phyloP scores from a whole-genome alignment of 805 yeast species.

The Candida coquimbonensis region DNA sequence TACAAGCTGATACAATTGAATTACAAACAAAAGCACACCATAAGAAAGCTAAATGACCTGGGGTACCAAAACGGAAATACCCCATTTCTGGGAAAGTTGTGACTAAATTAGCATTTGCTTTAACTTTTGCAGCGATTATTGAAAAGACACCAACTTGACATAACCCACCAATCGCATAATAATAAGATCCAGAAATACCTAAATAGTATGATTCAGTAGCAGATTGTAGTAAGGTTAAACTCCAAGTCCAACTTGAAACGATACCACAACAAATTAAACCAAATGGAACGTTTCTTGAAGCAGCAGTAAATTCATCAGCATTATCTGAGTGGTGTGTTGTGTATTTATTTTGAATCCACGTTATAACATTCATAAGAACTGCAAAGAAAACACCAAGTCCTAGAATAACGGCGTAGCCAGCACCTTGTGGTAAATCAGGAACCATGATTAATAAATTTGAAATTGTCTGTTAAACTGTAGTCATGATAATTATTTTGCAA shows the following conservation, averaged over 20 bases:
- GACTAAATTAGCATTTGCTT: slow-evolving; percentile 30
- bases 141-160: slow-evolving; percentile 28
- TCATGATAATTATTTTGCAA: too few species aligned
- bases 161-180: slow-evolving; percentile 20
- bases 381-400: slow-evolving; percentile 55
- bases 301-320: slow-evolving; percentile 38
- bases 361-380: slow-evolving; percentile 32
- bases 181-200: slow-evolving; percentile 27
- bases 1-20: slow-evolving; percentile 34
- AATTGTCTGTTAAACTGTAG: too few species aligned
- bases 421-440: slow-evolving; percentile 45
- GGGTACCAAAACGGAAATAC: slow-evolving; percentile 33
- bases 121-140: slow-evolving; percentile 29
- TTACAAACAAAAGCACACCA: slow-evolving; percentile 35
- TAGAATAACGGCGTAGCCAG: slow-evolving; percentile 76
- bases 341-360: slow-evolving; percentile 29
- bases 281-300: slow-evolving; percentile 36
- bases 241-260: too few species aligned
- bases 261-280: slow-evolving; percentile 38
- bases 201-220: slow-evolving; percentile 25
- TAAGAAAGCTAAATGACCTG: slow-evolving; percentile 31
- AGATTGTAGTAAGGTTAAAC: too few species aligned
- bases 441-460: too few species aligned
- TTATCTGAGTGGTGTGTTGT: slow-evolving; percentile 24
- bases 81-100: slow-evolving; percentile 37